Base-by-base conservation (phyloP, 306 rosid species). In the Urtica urens region DNA sequence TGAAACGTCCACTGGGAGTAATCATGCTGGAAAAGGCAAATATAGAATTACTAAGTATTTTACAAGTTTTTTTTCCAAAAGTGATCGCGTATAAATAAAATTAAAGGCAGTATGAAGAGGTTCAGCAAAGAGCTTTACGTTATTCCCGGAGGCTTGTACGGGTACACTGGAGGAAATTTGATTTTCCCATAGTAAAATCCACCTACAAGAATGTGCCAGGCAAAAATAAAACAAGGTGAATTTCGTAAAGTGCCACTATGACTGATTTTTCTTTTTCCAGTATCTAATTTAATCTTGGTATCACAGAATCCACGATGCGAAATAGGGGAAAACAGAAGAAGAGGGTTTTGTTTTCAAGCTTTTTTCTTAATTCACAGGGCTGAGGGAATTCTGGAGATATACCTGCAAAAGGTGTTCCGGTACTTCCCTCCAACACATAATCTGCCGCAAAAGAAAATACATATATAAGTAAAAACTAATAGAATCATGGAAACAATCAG, bases 401-500 rank as follows among this genome's bases (percentile, higher is more conserved):
- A 92, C 99, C 95, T 62, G 94, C 77, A 77, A 90, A 90, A 47
- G 99, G 93, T 39, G 99, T 90, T 63, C 87, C 99, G 69, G 86
- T 92, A 34, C 94, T 85, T 81, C 99, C 99, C 77, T 90, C 99
- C 77, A 90, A 59, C 39, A 90, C 86, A 20, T 85, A 90, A 80
- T 90, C 99, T 90, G 78, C 49, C 63, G 65, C 27, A 64, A 43
- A 7, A 31, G 37, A 7, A 22, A 46, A 20, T 58, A 59, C 21
- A 60, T 53, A 48, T 46, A 68, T 54, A 71, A 67, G 29, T 23
- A 52, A 38, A 48, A 13, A 15, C 15, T 8, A 14, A 29, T n/a
- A n/a, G n/a, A n/a, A n/a, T n/a, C n/a, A n/a, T n/a, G n/a, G n/a
- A n/a, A n/a, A n/a, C n/a, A n/a, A n/a, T n/a, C n/a, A n/a, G n/a